Conservation (phyloP, 352 stramenopile genomes). For the Globisporangium cylindrosporum region DNA sequence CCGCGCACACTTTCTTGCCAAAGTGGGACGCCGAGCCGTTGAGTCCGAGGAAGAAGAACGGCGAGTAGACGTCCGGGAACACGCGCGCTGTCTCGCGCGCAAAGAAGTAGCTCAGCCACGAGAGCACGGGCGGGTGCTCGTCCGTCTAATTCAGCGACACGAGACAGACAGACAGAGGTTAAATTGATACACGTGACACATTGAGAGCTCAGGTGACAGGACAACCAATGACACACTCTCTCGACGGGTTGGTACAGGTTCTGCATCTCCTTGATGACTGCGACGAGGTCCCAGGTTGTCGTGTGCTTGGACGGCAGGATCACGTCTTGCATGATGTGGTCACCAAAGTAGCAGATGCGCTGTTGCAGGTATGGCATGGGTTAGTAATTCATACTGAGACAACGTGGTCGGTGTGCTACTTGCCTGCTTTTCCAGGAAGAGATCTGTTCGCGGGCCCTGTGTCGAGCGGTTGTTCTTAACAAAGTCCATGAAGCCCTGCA, state of each 20-base stretch:
- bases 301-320: constrained; percentile 29
- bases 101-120: constrained; percentile 25
- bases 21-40: constrained; percentile 37
- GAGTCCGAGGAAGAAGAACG: constrained; percentile 56
- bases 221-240: constrained; percentile 18
- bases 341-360: constrained; percentile 54
- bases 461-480: neutral
- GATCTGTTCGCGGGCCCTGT: neutral
- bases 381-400: neutral
- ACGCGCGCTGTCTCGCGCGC: constrained; percentile 19
- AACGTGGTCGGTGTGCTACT: neutral
- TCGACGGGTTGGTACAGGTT: constrained; percentile 34
- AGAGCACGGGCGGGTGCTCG: constrained; percentile 11
- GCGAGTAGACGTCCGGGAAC: constrained; percentile 28
- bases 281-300: constrained; percentile 40
- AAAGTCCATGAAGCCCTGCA: constrained; percentile 21
- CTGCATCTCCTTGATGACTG: constrained; percentile 49
- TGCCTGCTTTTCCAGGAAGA: constrained; percentile 13
- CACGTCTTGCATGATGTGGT: constrained; percentile 51
- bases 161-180: neutral
- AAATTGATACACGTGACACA: neutral
- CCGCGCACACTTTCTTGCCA: constrained; percentile 40
- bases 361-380: neutral
- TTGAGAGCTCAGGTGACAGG: neutral
- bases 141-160: constrained; percentile 1